Evolutionary conservation across 1,284 basidiomycete species (phyloP).

Genomic region (Fistulina hepatica): DNA sequence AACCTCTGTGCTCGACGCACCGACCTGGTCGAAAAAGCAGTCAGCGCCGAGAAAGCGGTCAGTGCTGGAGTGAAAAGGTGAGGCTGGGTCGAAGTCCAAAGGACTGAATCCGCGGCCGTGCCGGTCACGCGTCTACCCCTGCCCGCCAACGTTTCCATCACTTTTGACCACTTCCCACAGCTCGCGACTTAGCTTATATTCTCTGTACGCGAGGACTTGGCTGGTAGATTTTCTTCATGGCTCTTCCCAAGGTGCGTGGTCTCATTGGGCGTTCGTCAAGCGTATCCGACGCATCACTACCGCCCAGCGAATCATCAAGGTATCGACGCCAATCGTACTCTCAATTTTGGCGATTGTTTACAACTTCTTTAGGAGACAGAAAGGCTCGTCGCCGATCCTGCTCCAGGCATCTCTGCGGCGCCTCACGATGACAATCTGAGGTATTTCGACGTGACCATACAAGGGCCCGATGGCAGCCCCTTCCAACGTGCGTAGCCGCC

Average conservation of each 20-base stretch:
- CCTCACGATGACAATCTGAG: conserved; percentile 97
- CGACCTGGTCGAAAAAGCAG: no score
- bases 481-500: conserved; percentile 71
- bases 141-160: no score
- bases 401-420: conserved; percentile 86
- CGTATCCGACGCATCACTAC: conserved; percentile 9
- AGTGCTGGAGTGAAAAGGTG: no score
- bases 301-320: conserved; percentile 36
- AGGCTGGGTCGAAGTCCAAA: no score
- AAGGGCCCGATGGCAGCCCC: conserved; percentile 88
- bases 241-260: conserved; percentile 28
- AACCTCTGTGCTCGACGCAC: no score
- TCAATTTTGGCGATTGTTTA: background rate
- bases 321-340: conserved; percentile 8
- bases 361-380: conserved; percentile 75
- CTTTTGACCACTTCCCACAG: no score
- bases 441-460: conserved; percentile 97
- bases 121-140: no score
- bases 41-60: no score
- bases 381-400: conserved; percentile 88
- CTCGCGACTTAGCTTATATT: no score
- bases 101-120: no score
- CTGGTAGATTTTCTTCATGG: no score
- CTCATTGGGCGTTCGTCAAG: background rate
- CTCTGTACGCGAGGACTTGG: no score